These are phyloP conservation scores for Colletotrichum salicis DNA, from an alignment of 2,329 filamentous ascomycete genomes.

Conservation along the genomic window DNA sequence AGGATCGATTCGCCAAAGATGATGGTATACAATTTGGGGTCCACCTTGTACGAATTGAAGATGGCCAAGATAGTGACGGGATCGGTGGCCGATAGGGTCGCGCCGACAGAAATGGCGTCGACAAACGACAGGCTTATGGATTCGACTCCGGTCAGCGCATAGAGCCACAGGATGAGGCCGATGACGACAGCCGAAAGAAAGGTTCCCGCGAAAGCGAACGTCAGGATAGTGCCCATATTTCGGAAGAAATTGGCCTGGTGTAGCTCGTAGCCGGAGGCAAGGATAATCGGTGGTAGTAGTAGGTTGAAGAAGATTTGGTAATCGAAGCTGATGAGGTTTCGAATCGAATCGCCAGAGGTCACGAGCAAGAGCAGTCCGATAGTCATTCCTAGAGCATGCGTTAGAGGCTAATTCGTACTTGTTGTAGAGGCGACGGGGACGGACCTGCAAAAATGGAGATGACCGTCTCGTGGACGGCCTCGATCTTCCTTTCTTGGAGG, in stretches of 20 bases:
- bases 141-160: conserved; percentile 87
- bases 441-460: conserved; percentile 96
- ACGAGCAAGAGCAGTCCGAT: conserved; percentile 90
- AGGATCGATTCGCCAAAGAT: conserved; percentile 99
- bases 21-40: conserved; percentile 97
- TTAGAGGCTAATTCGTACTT: neutral
- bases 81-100: conserved; percentile 95
- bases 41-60: conserved; percentile 99
- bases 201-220: conserved; percentile 96
- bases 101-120: conserved; percentile 95
- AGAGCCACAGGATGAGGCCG: conserved; percentile 87
- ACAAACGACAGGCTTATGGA: conserved; percentile 89
- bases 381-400: conserved; percentile 78
- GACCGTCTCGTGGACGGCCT: conserved; percentile 97
- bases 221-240: conserved; percentile 96
- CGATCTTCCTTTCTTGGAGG: conserved; percentile 94
- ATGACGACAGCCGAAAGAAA: conserved; percentile 98
- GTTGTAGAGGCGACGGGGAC: conserved; percentile 30
- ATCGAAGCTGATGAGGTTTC: conserved; percentile 93
- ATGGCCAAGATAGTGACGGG: conserved; percentile 98
- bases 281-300: conserved; percentile 96
- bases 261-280: conserved; percentile 95
- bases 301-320: conserved; percentile 99
- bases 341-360: conserved; percentile 83
- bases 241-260: conserved; percentile 99